Base-by-base conservation (phyloP, 1,284 basidiomycete genomes). In the Apiotrichum akiyoshidainum region DNA sequence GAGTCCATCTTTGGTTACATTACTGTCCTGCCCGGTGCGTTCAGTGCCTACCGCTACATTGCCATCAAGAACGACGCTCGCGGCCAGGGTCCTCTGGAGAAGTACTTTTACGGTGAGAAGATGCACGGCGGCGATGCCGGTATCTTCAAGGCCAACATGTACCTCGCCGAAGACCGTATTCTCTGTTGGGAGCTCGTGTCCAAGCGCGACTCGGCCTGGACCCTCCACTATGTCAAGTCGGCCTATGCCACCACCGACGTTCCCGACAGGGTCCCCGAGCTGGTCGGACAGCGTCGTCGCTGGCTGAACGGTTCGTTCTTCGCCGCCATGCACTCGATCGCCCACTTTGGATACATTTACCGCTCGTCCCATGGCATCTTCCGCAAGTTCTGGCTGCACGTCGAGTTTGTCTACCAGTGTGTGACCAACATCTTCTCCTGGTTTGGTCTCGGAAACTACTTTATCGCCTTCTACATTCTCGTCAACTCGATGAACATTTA, bases 291-390 rank as follows among this genome's bases (percentile, higher is more conserved):
- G 73, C 87, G 93, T 57, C 84, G 93, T 55, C 86, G 93, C 59
- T 96, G 95, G 95, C 83, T 98, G 42, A 99, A 98, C 72, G 95
- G 95, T 7, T 94, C 91, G 8, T 97, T 98, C 84, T 95, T 95
- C 72, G 95, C 94, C 2, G 91, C 90, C 0, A 85, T 94, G 42
- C 91, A 97, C 79, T 87, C 87, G 58, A 88, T 87, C 2, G 82
- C 93, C 61, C 90, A 96, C 74, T 96, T 97, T 76, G 86, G 90
- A 68, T 93, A 95, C 71, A 85, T 97, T 55, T 96, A 96, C 78
- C 85, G 92, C 37, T 92, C 89, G 14, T 87, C 87, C 66, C 95
- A 98, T 76, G 80, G 83, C 0, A 83, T 95, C 71, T 59, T 88
- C 42, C 84, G 94, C 68, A 94, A 97, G 79, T 85, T 91, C 73